phyloP scores from a whole-genome alignment of 371 early-diverging fungal species.

The Mucor piriformis region DNA sequence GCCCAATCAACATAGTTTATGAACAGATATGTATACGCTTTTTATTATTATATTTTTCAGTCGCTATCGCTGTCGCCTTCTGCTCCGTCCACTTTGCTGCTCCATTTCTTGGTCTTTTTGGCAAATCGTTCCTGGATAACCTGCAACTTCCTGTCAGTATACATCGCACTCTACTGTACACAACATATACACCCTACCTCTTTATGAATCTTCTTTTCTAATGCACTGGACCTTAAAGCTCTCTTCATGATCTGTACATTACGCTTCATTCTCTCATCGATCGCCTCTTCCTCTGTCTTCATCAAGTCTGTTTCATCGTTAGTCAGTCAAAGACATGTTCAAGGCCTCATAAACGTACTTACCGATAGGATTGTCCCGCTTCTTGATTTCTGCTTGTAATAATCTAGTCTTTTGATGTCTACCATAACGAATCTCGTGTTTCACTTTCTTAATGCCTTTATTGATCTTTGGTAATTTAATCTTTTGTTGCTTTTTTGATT shows the following conservation, averaged over 20 bases:
- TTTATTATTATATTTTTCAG: neutral
- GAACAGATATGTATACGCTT: too few species aligned
- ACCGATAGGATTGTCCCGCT: constrained; percentile 58
- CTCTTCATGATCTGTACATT: constrained; percentile 39
- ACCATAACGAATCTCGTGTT: constrained; percentile 62
- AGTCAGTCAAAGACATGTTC: too few species aligned
- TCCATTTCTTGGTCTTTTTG: constrained; percentile 24
- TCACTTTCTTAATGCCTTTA: constrained; percentile 61
- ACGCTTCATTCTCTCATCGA: constrained; percentile 37
- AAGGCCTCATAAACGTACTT: too few species aligned
- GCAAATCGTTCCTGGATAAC: constrained; percentile 19
- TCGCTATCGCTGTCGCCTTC: constrained; percentile 23
- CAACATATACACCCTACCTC: constrained; percentile 21
- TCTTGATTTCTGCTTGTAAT: constrained; percentile 37
- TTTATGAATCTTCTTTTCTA: constrained; percentile 39
- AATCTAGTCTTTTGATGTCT: constrained; percentile 45
- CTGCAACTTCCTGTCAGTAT: neutral
- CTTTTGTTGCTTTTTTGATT: constrained; percentile 15
- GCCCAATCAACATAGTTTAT: too few species aligned
- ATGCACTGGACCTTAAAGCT: constrained; percentile 32
- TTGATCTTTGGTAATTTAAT: constrained; percentile 55
- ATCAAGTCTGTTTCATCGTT: constrained; percentile 40
- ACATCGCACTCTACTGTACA: neutral
- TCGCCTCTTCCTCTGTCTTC: constrained; percentile 27
- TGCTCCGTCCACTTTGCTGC: constrained; percentile 26